These are phyloP conservation scores for Tetradesmus obliquus DNA, from an alignment of 139 green algal species.

Conservation along the genomic window DNA sequence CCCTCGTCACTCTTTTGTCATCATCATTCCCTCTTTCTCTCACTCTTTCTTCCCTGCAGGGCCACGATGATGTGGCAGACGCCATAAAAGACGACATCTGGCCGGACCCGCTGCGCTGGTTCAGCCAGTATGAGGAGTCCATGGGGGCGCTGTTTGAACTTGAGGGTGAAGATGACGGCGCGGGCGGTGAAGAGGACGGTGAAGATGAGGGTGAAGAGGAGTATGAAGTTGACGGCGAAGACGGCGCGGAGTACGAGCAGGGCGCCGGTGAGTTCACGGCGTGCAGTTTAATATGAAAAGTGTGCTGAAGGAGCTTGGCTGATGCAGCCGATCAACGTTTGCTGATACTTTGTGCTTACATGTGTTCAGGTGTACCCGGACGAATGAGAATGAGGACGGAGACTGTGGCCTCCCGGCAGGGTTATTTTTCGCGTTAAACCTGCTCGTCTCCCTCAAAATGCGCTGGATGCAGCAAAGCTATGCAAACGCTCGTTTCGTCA, in stretches of 20 bases:
- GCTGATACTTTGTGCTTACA: background rate
- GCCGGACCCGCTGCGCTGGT: slow-evolving; percentile 25
- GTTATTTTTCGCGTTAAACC: too few relatives aligned
- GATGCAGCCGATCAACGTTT: background rate
- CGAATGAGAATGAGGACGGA: too few relatives aligned
- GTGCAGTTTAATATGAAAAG: background rate
- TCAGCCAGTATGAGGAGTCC: background rate
- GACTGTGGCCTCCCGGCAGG: too few relatives aligned
- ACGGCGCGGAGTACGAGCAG: background rate
- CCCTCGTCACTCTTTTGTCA: too few relatives aligned
- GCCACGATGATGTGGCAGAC: slow-evolving; percentile 20
- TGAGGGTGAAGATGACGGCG: background rate
- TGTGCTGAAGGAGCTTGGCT: too few relatives aligned
- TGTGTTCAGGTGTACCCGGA: too few relatives aligned
- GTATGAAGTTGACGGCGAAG: slow-evolving; percentile 1
- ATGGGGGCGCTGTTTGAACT: background rate
- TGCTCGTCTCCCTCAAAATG: background rate
- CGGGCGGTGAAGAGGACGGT: background rate
- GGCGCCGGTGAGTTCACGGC: background rate
- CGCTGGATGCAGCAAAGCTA: background rate
- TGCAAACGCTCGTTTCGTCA: too few relatives aligned
- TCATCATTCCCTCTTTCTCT: too few relatives aligned
- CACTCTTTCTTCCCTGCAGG: too few relatives aligned
- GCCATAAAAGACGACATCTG: slow-evolving; percentile 33
- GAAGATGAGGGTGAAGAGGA: slow-evolving; percentile 12